Conservation (phyloP, 495 filamentous ascomycete species). For the Tuber umbilicatum region DNA sequence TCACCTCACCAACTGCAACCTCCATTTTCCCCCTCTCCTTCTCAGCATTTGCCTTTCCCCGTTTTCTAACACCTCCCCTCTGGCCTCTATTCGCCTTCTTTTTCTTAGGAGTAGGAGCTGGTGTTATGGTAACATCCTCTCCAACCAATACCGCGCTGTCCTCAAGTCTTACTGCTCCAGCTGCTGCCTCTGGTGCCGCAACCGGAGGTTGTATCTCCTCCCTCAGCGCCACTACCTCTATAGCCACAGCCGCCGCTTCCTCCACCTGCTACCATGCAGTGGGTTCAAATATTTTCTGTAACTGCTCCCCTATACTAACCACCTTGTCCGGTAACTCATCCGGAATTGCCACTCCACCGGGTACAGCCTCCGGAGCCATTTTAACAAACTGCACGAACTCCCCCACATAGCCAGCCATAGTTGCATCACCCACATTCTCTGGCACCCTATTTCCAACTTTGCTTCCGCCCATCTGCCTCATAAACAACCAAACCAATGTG, state of each 20-base stretch:
- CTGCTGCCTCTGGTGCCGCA: constrained; percentile 12
- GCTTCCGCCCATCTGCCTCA: background rate
- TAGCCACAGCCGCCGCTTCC: background rate
- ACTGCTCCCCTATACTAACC: background rate
- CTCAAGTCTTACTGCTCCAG: constrained; percentile 29
- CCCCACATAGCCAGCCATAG: background rate
- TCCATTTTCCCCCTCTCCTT: constrained; percentile 46
- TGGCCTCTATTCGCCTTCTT: constrained; percentile 77
- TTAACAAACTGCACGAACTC: background rate
- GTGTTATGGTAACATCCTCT: constrained; percentile 15
- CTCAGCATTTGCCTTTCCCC: constrained; percentile 48
- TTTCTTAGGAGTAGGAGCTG: constrained; percentile 53
- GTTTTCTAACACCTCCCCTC: constrained; percentile 70
- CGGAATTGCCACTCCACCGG: background rate
- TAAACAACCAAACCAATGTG: background rate
- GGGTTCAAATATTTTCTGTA: background rate
- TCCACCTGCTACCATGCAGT: background rate
- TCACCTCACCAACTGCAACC: constrained; percentile 45
- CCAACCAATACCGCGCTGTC: constrained; percentile 19
- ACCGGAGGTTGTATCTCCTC: constrained; percentile 9
- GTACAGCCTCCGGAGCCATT: background rate
- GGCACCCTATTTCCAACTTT: background rate
- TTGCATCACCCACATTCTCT: background rate
- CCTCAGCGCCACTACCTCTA: background rate
- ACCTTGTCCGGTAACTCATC: background rate